phyloP scores from a whole-genome alignment of 768 basidiomycete species.

The Serendipita vermifera region DNA sequence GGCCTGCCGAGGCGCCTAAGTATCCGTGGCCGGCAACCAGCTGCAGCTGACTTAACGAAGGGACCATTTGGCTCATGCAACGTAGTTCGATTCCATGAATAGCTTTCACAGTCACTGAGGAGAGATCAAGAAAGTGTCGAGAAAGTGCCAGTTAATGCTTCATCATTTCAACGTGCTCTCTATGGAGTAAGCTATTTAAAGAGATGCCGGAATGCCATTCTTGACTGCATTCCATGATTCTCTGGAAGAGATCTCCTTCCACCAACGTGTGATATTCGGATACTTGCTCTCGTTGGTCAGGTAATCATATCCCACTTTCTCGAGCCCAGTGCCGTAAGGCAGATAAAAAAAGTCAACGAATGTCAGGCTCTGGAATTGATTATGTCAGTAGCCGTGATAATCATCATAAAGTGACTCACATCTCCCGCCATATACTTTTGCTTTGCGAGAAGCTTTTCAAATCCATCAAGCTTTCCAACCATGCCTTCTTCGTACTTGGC shows the following conservation, averaged over 20 bases:
- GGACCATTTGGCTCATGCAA: too few relatives aligned
- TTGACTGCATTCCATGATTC: conserved; percentile 38
- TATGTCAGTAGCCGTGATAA: not conserved
- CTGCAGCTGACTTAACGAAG: too few relatives aligned
- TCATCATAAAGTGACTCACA: conserved; percentile 24
- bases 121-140: too few relatives aligned
- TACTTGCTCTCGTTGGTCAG: not conserved
- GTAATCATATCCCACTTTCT: conserved; percentile 13
- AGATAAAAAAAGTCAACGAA: conserved; percentile 37
- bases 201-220: too few relatives aligned
- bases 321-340: conserved; percentile 29
- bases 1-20: too few relatives aligned
- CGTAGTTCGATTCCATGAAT: too few relatives aligned
- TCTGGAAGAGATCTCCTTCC: conserved; percentile 34
- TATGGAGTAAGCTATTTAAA: too few relatives aligned
- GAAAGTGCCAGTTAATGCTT: too few relatives aligned
- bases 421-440: conserved; percentile 45
- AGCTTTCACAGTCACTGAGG: too few relatives aligned
- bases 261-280: conserved; percentile 29
- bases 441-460: conserved; percentile 40
- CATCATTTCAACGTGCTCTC: too few relatives aligned
- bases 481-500: too few relatives aligned
- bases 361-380: conserved; percentile 26
- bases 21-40: too few relatives aligned
- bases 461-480: conserved; percentile 34